These are phyloP conservation scores for Talaromyces marneffei DNA, from an alignment of 2,329 filamentous ascomycete species.

Conservation along the genomic window DNA sequence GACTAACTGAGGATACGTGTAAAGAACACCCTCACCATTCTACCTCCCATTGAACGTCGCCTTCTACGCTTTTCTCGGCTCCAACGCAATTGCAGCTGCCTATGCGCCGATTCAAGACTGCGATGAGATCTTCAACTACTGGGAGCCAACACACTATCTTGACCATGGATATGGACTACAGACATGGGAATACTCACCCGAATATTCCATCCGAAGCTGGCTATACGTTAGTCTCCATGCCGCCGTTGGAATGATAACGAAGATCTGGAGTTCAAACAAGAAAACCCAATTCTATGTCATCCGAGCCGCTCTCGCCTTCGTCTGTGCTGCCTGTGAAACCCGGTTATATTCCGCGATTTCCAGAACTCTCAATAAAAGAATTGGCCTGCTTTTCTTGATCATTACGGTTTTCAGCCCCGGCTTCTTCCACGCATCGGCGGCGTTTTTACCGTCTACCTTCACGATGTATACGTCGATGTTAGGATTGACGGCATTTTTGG, in stretches of 20 bases:
- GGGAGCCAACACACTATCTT: constrained; percentile 94
- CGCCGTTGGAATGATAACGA: constrained; percentile 59
- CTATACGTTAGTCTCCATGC: constrained; percentile 80
- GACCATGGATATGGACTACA: constrained; percentile 88
- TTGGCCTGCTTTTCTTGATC: constrained; percentile 78
- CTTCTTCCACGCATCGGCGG: constrained; percentile 84
- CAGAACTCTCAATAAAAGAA: constrained; percentile 69
- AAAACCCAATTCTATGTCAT: constrained; percentile 76
- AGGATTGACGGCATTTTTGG: constrained; percentile 82
- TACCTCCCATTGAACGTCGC: constrained; percentile 66
- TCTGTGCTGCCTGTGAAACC: constrained; percentile 77
- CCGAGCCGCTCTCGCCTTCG: constrained; percentile 65
- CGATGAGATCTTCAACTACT: constrained; percentile 98
- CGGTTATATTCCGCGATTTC: constrained; percentile 73
- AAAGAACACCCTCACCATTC: constrained; percentile 44
- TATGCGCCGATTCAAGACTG: constrained; percentile 94
- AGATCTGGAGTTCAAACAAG: constrained; percentile 49
- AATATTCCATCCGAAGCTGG: constrained; percentile 94
- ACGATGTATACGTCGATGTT: constrained; percentile 92
- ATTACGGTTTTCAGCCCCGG: constrained; percentile 74
- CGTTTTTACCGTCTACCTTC: constrained; percentile 89
- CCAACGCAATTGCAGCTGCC: constrained; percentile 68
- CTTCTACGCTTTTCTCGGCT: constrained; percentile 72
- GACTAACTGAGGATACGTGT: constrained; percentile 19
- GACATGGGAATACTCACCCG: constrained; percentile 97